These are phyloP conservation scores for Aquanectria penicillioides DNA, from an alignment of 2,329 filamentous ascomycete species.

Conservation along the genomic window DNA sequence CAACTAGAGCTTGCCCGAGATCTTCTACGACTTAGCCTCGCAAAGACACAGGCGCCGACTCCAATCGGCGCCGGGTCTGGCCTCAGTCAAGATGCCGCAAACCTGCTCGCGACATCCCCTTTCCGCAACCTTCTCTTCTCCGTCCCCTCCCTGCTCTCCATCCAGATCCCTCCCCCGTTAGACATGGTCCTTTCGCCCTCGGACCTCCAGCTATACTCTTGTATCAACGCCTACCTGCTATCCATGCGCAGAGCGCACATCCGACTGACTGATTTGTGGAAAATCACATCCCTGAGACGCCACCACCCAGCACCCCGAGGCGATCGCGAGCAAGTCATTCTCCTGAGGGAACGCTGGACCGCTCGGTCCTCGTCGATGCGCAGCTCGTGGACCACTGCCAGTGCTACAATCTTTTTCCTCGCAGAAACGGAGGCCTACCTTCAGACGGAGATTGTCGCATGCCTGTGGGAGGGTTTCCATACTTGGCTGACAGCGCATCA, in stretches of 20 bases:
- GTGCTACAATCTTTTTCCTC: conserved; percentile 87
- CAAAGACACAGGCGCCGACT: conserved; percentile 57
- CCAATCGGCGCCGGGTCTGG: conserved; percentile 51
- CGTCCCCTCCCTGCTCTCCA: conserved; percentile 72
- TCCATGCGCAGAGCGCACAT: conserved; percentile 88
- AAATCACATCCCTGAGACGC: conserved; percentile 79
- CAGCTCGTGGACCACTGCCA: conserved; percentile 89
- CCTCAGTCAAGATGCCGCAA: conserved; percentile 43
- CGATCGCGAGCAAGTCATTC: conserved; percentile 68
- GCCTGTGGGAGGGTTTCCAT: conserved; percentile 83
- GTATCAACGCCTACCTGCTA: conserved; percentile 88
- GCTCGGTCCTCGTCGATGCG: conserved; percentile 75
- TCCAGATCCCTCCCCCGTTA: conserved; percentile 80
- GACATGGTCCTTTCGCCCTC: conserved; percentile 85
- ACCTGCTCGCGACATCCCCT: conserved; percentile 59
- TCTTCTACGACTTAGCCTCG: conserved; percentile 74
- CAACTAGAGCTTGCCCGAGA: conserved; percentile 84
- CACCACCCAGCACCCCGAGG: conserved; percentile 77
- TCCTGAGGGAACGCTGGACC: conserved; percentile 72
- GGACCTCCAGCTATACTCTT: conserved; percentile 83
- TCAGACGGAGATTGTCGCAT: conserved; percentile 86
- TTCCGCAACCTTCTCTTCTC: conserved; percentile 89
- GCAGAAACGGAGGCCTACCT: conserved; percentile 89
- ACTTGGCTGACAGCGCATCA: conserved; percentile 70
- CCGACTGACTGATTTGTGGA: conserved; percentile 87